Base-by-base conservation (phyloP, 495 filamentous ascomycete genomes). In the Paragyromitra xinjiangensis region DNA sequence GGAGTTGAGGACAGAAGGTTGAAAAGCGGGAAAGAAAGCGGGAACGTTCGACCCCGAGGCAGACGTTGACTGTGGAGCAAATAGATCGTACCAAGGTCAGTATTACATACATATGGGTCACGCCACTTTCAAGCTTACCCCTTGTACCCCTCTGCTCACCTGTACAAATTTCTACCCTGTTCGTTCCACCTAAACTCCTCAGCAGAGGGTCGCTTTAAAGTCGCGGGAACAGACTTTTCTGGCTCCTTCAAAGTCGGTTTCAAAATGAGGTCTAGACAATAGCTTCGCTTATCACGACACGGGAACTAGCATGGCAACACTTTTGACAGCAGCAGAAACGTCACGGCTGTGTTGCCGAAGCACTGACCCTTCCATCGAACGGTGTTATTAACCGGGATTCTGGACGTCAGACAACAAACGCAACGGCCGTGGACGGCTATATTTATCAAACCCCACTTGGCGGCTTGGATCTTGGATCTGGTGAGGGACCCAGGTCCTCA, bases 101-200 rank as follows among this genome's bases (percentile, higher is more conserved):
- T 78, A 78, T 77, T 69, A 77, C 76, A 75, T 78, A 75, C 76
- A 64, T 71, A 77, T 77, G 42, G 75, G 75, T 79, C 77, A 79
- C 77, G 73, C 77, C 77, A 79, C 74, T 71, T 71, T 50, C 16
- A 59, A 44, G 51, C 59, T 78, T 44, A 39, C 77, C 77, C 77
- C 77, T 79, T 79, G 73, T 72, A 72, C 74, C 65, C 76, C 48
- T 78, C 64, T 37, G 62, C 44, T 64, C 61, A 61, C 59, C 55
- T 79, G 50, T 73, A 64, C 61, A 77, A 50, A 73, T 77, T 56
- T 73, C 61, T 66, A 59, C 73, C 69, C 73, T 72, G 73, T 58
- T 50, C 16, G 44, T 72, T 64, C 73, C 73, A 75, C 68, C 50
- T 64, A 58, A 44, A 71, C 37, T 66, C 51, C 64, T 44, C 69